Evolutionary conservation across 805 yeast genomes (phyloP), one percentile per base, ranked within the genome.

Genomic region (Danielia oregonensis): DNA sequence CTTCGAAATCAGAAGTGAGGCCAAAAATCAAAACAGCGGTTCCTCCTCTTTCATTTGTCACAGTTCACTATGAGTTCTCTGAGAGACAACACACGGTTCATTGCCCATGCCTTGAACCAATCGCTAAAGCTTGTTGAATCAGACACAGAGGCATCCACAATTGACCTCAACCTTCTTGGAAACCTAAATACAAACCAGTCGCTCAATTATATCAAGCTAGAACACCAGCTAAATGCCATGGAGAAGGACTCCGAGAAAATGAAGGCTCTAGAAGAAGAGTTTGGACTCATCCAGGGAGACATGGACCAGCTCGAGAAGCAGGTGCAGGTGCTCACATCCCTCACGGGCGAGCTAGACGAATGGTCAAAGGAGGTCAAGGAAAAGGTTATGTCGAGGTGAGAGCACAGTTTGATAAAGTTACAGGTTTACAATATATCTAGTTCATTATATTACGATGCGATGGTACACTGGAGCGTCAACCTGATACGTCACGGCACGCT

Each of bases 151-250:
- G 61, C 61, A 14, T 53, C 71, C 10, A 55, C 61, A n/a, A 56
- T 64, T 42, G 61, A 76, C 40, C 56, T 79, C 47, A 73, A 69
- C 43, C 53, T 74, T 10, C 43, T 78, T 21, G 75, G 74, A 36
- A 74, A 76, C 42, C 54, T 76, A 37, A 79, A 79, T 48, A 78
- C 81, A n/a, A 66, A 74, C 34, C 74, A 78, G 30, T 71, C 79
- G 0, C 55, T 77, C 41, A 73, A 72, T 46, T 76, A 73, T 45
- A 66, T 68, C 40, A 65, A 66, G 45, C 43, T 68, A 17, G 70
- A 65, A 36, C 61, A 64, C 44, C 58, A 56, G 19, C 45, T 66
- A 33, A 64, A 67, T 31, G 61, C 57, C 21, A 53, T 76, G 21
- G 82, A 74, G 29, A 57, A 54, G 4, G 71, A 72, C 36, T 41